Base-by-base conservation (phyloP, 192 early-diverging fungal genomes). In the Coemansia sp. region DNA sequence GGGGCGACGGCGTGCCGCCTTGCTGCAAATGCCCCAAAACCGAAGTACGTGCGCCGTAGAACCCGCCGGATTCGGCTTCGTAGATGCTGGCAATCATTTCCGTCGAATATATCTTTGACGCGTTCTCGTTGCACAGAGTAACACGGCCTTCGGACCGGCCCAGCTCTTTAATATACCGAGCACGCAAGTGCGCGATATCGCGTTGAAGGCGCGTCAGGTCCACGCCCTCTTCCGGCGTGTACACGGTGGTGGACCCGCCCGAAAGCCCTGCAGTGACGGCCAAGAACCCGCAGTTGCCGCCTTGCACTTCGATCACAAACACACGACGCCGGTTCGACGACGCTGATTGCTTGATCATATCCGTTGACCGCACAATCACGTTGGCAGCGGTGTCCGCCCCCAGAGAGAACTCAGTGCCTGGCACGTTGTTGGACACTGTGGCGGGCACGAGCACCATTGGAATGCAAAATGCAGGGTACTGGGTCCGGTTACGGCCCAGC, bases 391-490 rank as follows among this genome's bases (percentile, higher is more conserved):
- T 98, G 63, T 98, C 96, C n/a, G 88, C 84, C 14, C 96, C 96
- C 62, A 98, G 81, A 54, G 92, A 94, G 69, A 85, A 94, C 71
- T 98, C 95, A 0, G 96, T 97, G 13, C 95, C 96, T 3, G 96
- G 96, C 11, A 98, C 95, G 69, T 98, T 98, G 83, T 98, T 98
- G 32, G 91, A 93, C 59, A 98, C 88, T 1, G 96, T 98, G 12
- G 96, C 96, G 6, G 96, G 96, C 8, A 98, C 80, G 57, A 92
- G 85, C 20, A 90, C 85, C 81, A 97, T 94, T 1, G 96, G 96
- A 66, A 98, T 97, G 66, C 90, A 88, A 73, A 98, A 90, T 2
- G 93, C 90, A 39, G 96, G 96, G 69, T 94, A 98, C 65, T 87
- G 74, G 4, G 61, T n/a, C 47, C 96, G 80, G 43, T 85, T 86